These are phyloP conservation scores for Dipodascus geniculatus DNA, from an alignment of 805 yeast genomes.

Conservation along the genomic window DNA sequence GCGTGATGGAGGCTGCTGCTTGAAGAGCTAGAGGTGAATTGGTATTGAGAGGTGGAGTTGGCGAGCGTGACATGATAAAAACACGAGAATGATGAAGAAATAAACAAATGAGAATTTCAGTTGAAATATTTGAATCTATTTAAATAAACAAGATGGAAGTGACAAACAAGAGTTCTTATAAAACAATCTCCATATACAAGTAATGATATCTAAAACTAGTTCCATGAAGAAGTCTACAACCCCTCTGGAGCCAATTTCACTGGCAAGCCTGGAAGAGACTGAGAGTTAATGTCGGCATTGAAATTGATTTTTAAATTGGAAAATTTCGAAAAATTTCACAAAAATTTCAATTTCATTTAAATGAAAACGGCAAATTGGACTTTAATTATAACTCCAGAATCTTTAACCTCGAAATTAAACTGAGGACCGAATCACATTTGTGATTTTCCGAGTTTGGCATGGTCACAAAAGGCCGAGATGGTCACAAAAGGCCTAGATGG, in stretches of 20 bases:
- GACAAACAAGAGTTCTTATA: background rate
- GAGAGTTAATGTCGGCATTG: background rate
- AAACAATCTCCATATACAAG: background rate
- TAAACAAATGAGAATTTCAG: background rate
- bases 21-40: conserved; percentile 82
- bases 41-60: conserved; percentile 33
- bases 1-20: conserved; percentile 77
- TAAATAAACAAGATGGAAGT: background rate
- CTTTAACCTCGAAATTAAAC: background rate
- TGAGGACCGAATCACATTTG: too few relatives aligned
- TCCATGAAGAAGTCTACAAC: too few relatives aligned
- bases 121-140: background rate
- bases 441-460: too few relatives aligned
- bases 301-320: background rate
- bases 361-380: background rate
- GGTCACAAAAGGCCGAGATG: too few relatives aligned
- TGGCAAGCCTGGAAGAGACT: too few relatives aligned
- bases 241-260: too few relatives aligned
- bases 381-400: too few relatives aligned
- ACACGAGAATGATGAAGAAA: background rate
- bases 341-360: background rate
- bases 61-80: background rate
- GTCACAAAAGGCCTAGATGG: too few relatives aligned
- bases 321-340: conserved; percentile 1
- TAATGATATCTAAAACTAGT: background rate